These are phyloP conservation scores for Allium sativum DNA, from an alignment of 106 monocot genomes.

Conservation along the genomic window DNA sequence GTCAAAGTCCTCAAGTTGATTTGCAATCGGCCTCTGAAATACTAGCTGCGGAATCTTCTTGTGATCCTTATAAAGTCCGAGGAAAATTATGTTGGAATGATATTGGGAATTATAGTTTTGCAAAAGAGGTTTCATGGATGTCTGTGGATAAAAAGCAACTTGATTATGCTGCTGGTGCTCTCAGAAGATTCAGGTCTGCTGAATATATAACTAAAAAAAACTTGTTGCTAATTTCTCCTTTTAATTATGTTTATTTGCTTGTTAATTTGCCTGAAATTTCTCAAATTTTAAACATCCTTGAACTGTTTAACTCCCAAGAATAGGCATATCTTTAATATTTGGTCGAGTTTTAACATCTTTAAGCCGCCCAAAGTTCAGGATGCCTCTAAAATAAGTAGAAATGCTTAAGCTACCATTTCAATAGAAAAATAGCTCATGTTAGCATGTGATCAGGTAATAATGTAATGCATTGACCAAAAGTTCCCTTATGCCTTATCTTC, in stretches of 20 bases:
- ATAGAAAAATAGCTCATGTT: no score
- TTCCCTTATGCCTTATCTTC: no score
- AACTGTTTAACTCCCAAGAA: no score
- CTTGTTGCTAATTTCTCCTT: neutral
- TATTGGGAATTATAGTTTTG: slow-evolving; percentile 67
- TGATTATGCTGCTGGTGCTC: slow-evolving; percentile 69
- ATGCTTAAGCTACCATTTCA: no score
- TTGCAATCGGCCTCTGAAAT: slow-evolving; percentile 29
- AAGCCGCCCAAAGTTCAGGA: no score
- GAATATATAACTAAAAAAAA: neutral
- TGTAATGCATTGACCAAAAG: no score
- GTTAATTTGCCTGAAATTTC: no score
- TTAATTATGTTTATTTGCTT: neutral
- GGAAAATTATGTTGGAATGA: slow-evolving; percentile 75
- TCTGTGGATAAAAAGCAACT: slow-evolving; percentile 83
- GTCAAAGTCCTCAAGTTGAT: slow-evolving; percentile 54
- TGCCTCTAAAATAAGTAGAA: no score
- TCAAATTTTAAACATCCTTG: no score
- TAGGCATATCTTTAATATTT: no score
- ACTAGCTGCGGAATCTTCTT: slow-evolving; percentile 34
- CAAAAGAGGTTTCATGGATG: slow-evolving; percentile 90
- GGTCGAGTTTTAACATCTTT: no score
- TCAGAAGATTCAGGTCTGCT: slow-evolving; percentile 59
- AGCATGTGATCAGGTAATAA: no score
- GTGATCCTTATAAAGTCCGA: slow-evolving; percentile 63